phyloP scores from a whole-genome alignment of 257 asterid genomes.

The Lantana camara region DNA sequence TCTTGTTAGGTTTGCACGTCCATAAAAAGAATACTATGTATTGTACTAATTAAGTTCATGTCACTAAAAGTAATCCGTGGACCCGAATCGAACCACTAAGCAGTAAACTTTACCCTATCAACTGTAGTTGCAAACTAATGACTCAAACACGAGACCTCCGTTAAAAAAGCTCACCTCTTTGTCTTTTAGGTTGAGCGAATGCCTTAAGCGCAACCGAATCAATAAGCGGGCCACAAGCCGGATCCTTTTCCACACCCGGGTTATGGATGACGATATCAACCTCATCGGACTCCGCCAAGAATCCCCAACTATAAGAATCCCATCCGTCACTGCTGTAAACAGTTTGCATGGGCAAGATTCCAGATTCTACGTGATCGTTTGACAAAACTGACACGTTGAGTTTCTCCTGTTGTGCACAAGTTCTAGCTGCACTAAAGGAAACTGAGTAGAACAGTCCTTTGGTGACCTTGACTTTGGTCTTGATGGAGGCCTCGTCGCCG shows the following conservation, averaged over 20 bases:
- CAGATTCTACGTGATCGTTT: conserved; percentile 47
- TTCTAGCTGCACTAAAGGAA: conserved; percentile 73
- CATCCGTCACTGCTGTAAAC: conserved; percentile 78
- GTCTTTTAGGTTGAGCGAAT: conserved; percentile 41
- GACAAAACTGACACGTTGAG: conserved; percentile 44
- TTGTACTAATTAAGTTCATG: background rate
- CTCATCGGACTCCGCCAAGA: conserved; percentile 46
- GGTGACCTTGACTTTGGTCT: conserved; percentile 51
- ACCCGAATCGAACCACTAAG: too few species aligned
- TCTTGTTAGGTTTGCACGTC: background rate
- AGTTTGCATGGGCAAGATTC: conserved; percentile 75
- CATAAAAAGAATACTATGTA: background rate
- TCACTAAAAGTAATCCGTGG: background rate
- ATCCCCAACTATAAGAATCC: conserved; percentile 82
- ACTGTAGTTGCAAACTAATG: too few species aligned
- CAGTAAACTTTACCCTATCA: too few species aligned
- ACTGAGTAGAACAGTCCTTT: conserved; percentile 55
- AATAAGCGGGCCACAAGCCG: conserved; percentile 65
- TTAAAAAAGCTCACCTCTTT: conserved; percentile 41
- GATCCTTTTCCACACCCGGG: conserved; percentile 63
- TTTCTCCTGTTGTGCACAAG: conserved; percentile 83
- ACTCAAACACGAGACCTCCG: too few species aligned
- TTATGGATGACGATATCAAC: conserved; percentile 58
- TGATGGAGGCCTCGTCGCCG: conserved; percentile 73
- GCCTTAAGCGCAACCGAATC: conserved; percentile 77